These are phyloP conservation scores for Spirogloea muscicola DNA, from an alignment of 139 green algal species.

Conservation along the genomic window DNA sequence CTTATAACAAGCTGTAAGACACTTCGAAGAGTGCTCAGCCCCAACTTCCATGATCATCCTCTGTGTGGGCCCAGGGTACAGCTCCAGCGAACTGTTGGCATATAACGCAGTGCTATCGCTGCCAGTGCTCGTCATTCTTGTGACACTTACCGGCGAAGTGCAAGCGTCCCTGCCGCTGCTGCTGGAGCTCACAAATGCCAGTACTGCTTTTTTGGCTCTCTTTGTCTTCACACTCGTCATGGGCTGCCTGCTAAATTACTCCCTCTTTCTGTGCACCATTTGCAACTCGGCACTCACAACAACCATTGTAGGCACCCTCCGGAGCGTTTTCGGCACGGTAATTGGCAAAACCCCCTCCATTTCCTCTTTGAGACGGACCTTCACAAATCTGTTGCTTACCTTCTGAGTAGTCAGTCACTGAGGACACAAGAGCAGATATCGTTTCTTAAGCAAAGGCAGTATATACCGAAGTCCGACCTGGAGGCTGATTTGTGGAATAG, in stretches of 20 bases:
- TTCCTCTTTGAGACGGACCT: too few species aligned
- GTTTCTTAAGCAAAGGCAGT: too few species aligned
- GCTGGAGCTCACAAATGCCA: not conserved
- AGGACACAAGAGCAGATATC: too few species aligned
- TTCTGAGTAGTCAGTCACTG: too few species aligned
- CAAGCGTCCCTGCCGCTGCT: conserved; percentile 9
- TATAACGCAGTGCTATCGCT: conserved; percentile 68
- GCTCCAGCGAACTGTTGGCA: conserved; percentile 57
- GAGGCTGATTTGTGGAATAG: too few species aligned
- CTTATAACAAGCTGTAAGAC: too few species aligned
- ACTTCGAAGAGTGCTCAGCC: too few species aligned
- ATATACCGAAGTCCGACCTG: too few species aligned
- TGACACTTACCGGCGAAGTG: conserved; percentile 52
- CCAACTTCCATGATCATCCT: too few species aligned
- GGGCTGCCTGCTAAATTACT: conserved; percentile 62
- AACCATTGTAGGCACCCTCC: conserved; percentile 72
- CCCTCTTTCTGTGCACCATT: conserved; percentile 69
- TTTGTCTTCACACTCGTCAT: conserved; percentile 26
- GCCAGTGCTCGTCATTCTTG: conserved; percentile 55
- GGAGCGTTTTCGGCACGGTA: conserved; percentile 46
- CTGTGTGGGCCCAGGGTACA: too few species aligned
- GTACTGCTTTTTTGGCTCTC: conserved; percentile 6
- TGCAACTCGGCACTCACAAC: conserved; percentile 73
- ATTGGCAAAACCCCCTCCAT: too few species aligned
- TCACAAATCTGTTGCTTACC: too few species aligned